Base-by-base conservation (phyloP, 2,329 filamentous ascomycete genomes). In the Sclerotinia minor region DNA sequence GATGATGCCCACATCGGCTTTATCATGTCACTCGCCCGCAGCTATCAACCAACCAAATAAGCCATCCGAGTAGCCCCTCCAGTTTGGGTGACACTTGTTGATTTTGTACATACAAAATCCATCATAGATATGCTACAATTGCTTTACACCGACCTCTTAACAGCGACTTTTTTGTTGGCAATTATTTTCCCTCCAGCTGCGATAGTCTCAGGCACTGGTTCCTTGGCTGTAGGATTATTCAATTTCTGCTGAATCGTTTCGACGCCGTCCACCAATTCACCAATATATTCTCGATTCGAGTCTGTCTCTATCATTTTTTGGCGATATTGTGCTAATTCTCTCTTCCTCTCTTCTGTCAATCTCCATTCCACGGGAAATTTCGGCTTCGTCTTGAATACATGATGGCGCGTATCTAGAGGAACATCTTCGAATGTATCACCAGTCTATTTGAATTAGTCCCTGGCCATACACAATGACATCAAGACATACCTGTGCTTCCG, bases 401-500 rank as follows among this genome's bases (percentile, higher is more conserved):
- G 89, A 79, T 98, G 94, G 74, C 95, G 85, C 69, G 92, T 89
- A 77, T 99, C 94, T 60, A 98, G 84, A 2, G 95, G 94, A 41
- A 99, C 81, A 77, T 99, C 95, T 72, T 89, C 89, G 75, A 98
- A 97, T 15, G 86, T 91, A 73, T 99, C 94, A 49, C 81, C 85
- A 76, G 97, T 89, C 83, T 88, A 77, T 66, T 47, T 17, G 26
- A 61, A 65, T 76, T 70, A 76, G 71, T 49, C 26, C 13, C 26
- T 29, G 17, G 53, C 32, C 32, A 49, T 55, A 55, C 7, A 64
- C 3, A 45, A 38, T 38, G 38, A 9, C 24, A 60, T n/a, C 35
- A 50, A 68, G 26, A 69, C 79, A 57, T 79, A 86, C 85, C 81
- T 88, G 91, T 68, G 94, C 92, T 76, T 92, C 88, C 8, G 81